phyloP scores from a whole-genome alignment of 495 filamentous ascomycete genomes.

The Annulohypoxylon stygium region DNA sequence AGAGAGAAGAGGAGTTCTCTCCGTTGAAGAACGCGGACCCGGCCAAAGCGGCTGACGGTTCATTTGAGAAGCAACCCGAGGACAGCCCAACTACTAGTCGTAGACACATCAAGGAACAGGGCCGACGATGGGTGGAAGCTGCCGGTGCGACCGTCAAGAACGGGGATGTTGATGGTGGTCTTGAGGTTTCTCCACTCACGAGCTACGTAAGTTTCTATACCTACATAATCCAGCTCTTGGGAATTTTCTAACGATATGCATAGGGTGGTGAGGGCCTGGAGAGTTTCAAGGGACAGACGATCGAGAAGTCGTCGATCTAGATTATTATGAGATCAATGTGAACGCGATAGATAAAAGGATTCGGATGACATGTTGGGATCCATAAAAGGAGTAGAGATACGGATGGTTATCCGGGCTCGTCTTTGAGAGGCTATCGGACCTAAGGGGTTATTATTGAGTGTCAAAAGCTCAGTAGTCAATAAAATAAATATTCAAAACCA shows the following conservation, averaged over 20 bases:
- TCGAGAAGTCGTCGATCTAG: conserved; percentile 71
- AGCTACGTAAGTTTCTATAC: conserved; percentile 83
- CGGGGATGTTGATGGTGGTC: conserved; percentile 74
- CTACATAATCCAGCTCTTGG: conserved; percentile 2
- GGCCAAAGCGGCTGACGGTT: conserved; percentile 64
- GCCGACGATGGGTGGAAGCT: conserved; percentile 82
- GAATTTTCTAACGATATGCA: conserved; percentile 57
- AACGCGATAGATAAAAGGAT: background rate
- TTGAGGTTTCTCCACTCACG: conserved; percentile 93
- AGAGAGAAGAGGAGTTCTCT: conserved; percentile 97
- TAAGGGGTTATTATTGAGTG: background rate
- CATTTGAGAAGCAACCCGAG: conserved; percentile 60
- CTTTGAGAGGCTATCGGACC: background rate
- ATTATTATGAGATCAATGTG: background rate
- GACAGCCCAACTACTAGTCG: conserved; percentile 95
- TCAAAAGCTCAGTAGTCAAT: background rate
- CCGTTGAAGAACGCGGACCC: conserved; percentile 96
- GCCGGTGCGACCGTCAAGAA: conserved; percentile 83
- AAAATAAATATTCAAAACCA: background rate
- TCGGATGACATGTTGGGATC: background rate
- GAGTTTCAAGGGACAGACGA: conserved; percentile 76
- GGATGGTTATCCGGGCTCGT: background rate
- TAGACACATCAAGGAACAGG: conserved; percentile 89
- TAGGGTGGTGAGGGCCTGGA: conserved; percentile 90
- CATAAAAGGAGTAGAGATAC: background rate